Percentiles rank a stretch among this genome's conserved stretches.
phyloP scores from a whole-genome alignment of 2,329 filamentous ascomycete species.

The Acrodontium crateriforme region DNA sequence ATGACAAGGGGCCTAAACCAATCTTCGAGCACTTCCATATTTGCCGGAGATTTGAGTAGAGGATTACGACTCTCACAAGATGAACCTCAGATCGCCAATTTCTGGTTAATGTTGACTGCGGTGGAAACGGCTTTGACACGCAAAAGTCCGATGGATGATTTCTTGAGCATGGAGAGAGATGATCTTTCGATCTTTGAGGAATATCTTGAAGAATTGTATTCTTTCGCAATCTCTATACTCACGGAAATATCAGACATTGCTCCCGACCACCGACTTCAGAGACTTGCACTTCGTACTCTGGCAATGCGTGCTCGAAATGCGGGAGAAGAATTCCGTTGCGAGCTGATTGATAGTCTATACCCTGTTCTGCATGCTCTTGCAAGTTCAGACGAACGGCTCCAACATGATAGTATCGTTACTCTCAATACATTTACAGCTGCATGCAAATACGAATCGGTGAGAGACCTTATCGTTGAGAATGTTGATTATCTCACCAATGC shows the following conservation, averaged over 20 bases:
- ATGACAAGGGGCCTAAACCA: slow-evolving; percentile 23
- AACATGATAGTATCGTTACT: slow-evolving; percentile 68
- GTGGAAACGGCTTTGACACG: slow-evolving; percentile 43
- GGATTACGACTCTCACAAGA: slow-evolving; percentile 45
- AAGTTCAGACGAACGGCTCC: slow-evolving; percentile 51
- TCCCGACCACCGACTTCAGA: slow-evolving; percentile 58
- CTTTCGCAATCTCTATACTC: slow-evolving; percentile 51
- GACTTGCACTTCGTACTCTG: slow-evolving; percentile 67
- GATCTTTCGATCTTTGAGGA: slow-evolving; percentile 5
- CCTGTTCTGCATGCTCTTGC: slow-evolving; percentile 82
- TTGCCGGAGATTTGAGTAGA: slow-evolving; percentile 53
- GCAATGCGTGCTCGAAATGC: slow-evolving; percentile 60
- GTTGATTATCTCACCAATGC: slow-evolving; percentile 96
- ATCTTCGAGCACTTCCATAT: slow-evolving; percentile 5
- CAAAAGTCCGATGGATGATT: slow-evolving; percentile 49
- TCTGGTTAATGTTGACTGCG: slow-evolving; percentile 68
- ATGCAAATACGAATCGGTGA: slow-evolving; percentile 62
- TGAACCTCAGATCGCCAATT: slow-evolving; percentile 50
- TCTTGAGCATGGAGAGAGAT: slow-evolving; percentile 42
- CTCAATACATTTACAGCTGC: slow-evolving; percentile 65
- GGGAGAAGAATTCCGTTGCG: slow-evolving; percentile 57
- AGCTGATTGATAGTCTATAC: slow-evolving; percentile 84
- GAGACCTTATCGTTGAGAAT: slow-evolving; percentile 73
- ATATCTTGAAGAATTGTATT: slow-evolving; percentile 50
- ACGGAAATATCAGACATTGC: slow-evolving; percentile 26